Conservation (phyloP, 2,329 filamentous ascomycete genomes). For the Aspergillus fructus region DNA sequence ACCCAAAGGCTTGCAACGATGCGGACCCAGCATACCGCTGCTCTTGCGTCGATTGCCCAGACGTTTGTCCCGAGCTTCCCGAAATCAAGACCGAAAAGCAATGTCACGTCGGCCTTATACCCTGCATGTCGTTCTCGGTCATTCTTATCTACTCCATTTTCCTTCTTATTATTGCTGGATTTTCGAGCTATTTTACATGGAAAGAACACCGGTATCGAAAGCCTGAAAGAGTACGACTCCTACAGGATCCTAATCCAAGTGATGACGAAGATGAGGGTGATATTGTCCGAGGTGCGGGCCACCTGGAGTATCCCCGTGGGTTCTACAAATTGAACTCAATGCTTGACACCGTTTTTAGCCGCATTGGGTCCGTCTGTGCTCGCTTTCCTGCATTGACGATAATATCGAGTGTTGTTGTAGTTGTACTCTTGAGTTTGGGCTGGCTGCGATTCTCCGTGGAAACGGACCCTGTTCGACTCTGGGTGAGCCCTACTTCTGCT, state of each 20-base stretch:
- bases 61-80: conserved; percentile 78
- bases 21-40: conserved; percentile 82
- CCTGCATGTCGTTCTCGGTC: conserved; percentile 89
- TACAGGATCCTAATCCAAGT: conserved; percentile 79
- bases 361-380: conserved; percentile 76
- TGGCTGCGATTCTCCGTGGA: conserved; percentile 90
- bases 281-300: conserved; percentile 70
- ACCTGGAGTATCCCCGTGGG: conserved; percentile 74
- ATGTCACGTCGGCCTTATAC: conserved; percentile 83
- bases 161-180: conserved; percentile 64
- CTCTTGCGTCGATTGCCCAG: conserved; percentile 89
- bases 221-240: conserved; percentile 77
- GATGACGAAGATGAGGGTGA: conserved; percentile 95
- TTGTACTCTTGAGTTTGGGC: conserved; percentile 77
- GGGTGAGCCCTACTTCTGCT: conserved; percentile 92
- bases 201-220: conserved; percentile 70
- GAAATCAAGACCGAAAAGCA: conserved; percentile 67
- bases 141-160: conserved; percentile 81
- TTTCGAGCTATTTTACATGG: conserved; percentile 75
- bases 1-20: conserved; percentile 84
- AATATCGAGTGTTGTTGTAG: conserved; percentile 67
- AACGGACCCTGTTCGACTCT: conserved; percentile 83
- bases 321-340: conserved; percentile 81
- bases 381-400: conserved; percentile 85
- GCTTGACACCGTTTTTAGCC: conserved; percentile 77